phyloP scores from a whole-genome alignment of 306 rosid genomes.

The Abrus precatorius region DNA sequence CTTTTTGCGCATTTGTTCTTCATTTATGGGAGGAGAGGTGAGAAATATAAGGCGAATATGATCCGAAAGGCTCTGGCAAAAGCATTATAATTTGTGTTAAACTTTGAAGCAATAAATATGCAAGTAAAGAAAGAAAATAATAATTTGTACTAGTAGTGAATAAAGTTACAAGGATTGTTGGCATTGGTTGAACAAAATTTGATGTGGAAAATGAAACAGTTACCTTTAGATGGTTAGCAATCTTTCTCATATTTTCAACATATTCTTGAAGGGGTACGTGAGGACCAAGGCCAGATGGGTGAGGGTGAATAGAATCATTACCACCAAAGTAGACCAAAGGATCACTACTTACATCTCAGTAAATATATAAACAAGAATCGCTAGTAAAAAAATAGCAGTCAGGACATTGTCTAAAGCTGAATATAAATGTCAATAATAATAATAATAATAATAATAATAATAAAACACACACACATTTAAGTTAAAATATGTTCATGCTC shows the following conservation, averaged over 20 bases:
- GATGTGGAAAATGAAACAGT: not conserved
- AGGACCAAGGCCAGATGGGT: slow-evolving; percentile 64
- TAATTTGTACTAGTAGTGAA: not conserved
- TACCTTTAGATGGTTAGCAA: slow-evolving; percentile 70
- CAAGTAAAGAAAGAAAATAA: not conserved
- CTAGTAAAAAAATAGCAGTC: not conserved
- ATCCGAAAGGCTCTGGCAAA: slow-evolving; percentile 65
- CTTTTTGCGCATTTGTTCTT: slow-evolving; percentile 55
- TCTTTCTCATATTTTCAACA: slow-evolving; percentile 74
- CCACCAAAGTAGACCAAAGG: slow-evolving; percentile 72
- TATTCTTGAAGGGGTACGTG: slow-evolving; percentile 81
- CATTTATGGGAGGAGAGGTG: slow-evolving; percentile 72
- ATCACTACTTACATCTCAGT: not conserved
- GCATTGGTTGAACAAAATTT: not conserved
- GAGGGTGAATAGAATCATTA: slow-evolving; percentile 66
- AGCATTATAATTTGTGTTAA: slow-evolving; percentile 33
- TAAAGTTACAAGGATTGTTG: not conserved
- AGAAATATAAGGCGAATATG: slow-evolving; percentile 75
- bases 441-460: not conserved
- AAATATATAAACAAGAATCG: not conserved
- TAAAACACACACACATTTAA: not conserved
- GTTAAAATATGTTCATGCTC: not conserved
- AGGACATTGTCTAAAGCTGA: not conserved
- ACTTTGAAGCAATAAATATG: not conserved
- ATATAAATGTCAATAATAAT: not conserved